These are phyloP conservation scores for Dactylellina leptospora DNA, from an alignment of 2,329 filamentous ascomycete species.

Conservation along the genomic window DNA sequence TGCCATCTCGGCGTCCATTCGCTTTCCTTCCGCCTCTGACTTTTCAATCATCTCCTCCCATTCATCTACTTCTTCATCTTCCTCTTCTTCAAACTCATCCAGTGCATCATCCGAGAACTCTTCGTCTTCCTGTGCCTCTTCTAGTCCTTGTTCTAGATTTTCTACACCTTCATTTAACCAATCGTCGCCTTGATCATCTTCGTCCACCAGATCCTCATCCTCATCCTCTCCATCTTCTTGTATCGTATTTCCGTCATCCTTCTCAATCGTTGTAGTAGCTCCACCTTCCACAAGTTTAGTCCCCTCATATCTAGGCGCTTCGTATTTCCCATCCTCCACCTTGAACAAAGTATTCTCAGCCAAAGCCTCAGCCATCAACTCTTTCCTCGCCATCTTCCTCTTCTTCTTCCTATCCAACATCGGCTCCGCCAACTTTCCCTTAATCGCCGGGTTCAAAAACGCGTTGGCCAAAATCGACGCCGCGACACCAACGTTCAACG, in stretches of 20 bases:
- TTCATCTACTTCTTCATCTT: not conserved
- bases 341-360: conserved; percentile 23
- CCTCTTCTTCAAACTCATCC: not conserved
- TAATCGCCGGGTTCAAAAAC: conserved; percentile 66
- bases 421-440: not conserved
- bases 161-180: not conserved
- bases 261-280: not conserved
- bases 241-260: not conserved
- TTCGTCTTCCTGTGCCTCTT: not conserved
- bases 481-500: conserved; percentile 91
- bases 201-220: conserved; percentile 4
- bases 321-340: conserved; percentile 40
- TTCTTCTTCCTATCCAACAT: conserved; percentile 9
- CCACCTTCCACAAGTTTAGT: not conserved
- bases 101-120: not conserved
- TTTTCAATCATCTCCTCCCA: not conserved
- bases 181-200: not conserved
- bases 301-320: conserved; percentile 35
- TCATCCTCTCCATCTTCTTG: conserved; percentile 12
- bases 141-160: not conserved
- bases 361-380: not conserved
- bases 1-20: not conserved
- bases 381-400: not conserved
- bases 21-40: not conserved
- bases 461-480: conserved; percentile 77